phyloP scores from a whole-genome alignment of 139 green algal genomes.

The Closterium sp. region DNA sequence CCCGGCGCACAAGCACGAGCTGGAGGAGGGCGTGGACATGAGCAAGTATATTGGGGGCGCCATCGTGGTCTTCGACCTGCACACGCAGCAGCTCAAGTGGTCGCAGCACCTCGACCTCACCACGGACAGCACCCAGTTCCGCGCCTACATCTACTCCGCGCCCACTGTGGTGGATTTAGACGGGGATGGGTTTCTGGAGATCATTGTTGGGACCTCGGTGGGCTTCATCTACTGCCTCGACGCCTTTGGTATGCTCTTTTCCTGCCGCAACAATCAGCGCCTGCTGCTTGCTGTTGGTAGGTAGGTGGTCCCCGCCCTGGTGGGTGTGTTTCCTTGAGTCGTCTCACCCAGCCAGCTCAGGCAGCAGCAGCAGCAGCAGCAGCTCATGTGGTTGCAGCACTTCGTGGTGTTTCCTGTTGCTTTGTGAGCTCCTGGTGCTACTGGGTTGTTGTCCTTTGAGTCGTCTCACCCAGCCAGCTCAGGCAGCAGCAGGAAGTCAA shows the following conservation, averaged over 20 bases:
- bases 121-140: constrained; percentile 76
- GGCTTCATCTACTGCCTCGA: constrained; percentile 95
- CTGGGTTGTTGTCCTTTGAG: too few species aligned
- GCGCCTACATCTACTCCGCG: constrained; percentile 74
- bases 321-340: too few species aligned
- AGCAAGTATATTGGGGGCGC: constrained; percentile 76
- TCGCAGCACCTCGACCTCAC: constrained; percentile 90
- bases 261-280: not conserved
- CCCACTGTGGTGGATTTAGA: constrained; percentile 88
- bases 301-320: too few species aligned
- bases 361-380: too few species aligned
- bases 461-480: too few species aligned
- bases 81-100: constrained; percentile 64
- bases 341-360: too few species aligned
- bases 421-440: too few species aligned
- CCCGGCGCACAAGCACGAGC: constrained; percentile 48
- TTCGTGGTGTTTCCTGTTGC: too few species aligned
- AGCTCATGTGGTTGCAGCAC: too few species aligned
- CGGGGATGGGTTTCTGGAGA: constrained; percentile 80
- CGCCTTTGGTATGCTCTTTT: constrained; percentile 47
- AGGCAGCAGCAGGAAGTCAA: too few species aligned
- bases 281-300: too few species aligned
- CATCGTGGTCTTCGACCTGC: constrained; percentile 83
- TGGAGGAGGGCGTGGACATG: constrained; percentile 63
- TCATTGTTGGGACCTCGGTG: constrained; percentile 87